Conservation (phyloP, 768 basidiomycete genomes). For the Mrakia gelida region DNA sequence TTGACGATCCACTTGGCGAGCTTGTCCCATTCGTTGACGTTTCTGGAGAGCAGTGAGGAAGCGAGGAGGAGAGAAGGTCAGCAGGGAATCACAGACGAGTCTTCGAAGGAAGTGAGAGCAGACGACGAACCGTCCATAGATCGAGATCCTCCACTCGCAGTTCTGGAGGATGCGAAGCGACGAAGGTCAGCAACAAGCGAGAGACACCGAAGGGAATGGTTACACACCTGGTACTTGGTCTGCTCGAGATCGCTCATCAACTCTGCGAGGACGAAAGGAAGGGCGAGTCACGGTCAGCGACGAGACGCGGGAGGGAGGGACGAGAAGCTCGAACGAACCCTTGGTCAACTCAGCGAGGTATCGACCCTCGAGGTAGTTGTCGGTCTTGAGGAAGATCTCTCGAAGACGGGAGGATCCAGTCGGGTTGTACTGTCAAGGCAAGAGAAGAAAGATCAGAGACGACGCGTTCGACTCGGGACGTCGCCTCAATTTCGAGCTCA, state of each 20-base stretch:
- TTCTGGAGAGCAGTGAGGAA: conserved; percentile 5
- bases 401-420: conserved; percentile 86
- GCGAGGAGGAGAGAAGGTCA: conserved; percentile 38
- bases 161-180: conserved; percentile 53
- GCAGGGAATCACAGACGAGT: not conserved
- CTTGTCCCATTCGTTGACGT: conserved; percentile 86
- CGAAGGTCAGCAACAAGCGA: not conserved
- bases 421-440: conserved; percentile 72
- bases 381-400: conserved; percentile 97
- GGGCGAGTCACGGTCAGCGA: not conserved
- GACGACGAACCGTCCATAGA: conserved; percentile 67
- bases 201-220: not conserved
- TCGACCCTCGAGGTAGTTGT: conserved; percentile 84
- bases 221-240: conserved; percentile 87
- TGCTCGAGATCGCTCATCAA: conserved; percentile 96
- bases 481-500: not conserved
- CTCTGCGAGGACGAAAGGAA: conserved; percentile 54
- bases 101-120: not conserved
- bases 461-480: not conserved
- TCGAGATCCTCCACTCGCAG: conserved; percentile 94
- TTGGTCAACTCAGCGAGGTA: conserved; percentile 93
- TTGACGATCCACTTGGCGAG: conserved; percentile 94
- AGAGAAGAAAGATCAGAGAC: not conserved
- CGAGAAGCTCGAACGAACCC: conserved; percentile 51
- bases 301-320: not conserved